Conservation (phyloP, 2,329 filamentous ascomycete genomes). For the Beauveria brongniartii region DNA sequence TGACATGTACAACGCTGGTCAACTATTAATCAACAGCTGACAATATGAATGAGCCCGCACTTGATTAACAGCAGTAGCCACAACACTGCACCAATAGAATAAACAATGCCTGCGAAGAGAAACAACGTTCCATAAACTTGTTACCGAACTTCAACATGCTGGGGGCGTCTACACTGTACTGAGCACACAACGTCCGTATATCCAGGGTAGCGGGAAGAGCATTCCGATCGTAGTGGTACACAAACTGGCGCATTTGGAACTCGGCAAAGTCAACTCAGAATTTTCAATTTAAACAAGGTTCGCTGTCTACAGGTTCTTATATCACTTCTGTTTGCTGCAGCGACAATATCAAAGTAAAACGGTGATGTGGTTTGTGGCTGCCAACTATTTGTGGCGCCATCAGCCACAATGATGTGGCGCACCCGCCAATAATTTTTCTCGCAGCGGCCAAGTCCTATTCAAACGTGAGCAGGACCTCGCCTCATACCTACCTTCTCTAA, state of each 20-base stretch:
- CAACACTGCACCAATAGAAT: no score
- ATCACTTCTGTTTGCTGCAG: no score
- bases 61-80: no score
- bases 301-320: no score
- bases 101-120: no score
- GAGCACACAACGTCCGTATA: neutral
- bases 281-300: no score
- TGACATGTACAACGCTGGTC: no score
- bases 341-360: no score
- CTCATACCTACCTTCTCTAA: slow-evolving; percentile 7
- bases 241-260: no score
- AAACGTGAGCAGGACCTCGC: neutral
- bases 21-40: no score
- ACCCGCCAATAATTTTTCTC: neutral
- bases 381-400: slow-evolving; percentile 9
- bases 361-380: no score
- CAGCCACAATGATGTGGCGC: slow-evolving; percentile 12
- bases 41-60: no score
- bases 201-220: neutral
- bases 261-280: neutral
- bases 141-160: neutral
- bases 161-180: neutral
- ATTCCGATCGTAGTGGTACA: neutral
- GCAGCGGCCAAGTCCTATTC: neutral
- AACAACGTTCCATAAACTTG: neutral